Conservation (phyloP, 345 rosid species). For the Raphanus sativus region DNA sequence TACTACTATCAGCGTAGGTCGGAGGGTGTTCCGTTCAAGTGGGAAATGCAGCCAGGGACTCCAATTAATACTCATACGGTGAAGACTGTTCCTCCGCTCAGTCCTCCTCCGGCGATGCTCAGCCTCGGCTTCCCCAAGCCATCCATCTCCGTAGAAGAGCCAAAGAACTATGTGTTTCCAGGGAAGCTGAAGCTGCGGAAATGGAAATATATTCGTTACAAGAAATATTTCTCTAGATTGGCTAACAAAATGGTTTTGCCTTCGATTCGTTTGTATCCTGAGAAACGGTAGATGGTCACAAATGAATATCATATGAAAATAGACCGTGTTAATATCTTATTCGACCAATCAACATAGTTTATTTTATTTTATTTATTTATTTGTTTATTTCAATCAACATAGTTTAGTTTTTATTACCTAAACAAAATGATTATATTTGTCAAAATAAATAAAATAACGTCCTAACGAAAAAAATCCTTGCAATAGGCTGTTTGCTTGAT, state of each 20-base stretch:
- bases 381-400: too few relatives aligned
- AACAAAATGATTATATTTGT: neutral
- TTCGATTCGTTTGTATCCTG: slow-evolving; percentile 26
- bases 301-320: neutral
- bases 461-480: neutral
- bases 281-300: slow-evolving; percentile 11
- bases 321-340: neutral
- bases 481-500: too few relatives aligned
- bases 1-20: slow-evolving; percentile 36
- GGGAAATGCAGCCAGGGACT: slow-evolving; percentile 70
- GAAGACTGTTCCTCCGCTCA: slow-evolving; percentile 43
- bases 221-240: slow-evolving; percentile 27
- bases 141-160: slow-evolving; percentile 31
- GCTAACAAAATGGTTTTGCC: slow-evolving; percentile 28
- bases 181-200: slow-evolving; percentile 23
- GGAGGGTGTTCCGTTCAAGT: slow-evolving; percentile 55
- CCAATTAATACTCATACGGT: slow-evolving; percentile 38
- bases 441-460: neutral
- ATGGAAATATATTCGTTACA: slow-evolving; percentile 34
- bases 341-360: neutral
- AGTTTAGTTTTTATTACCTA: neutral
- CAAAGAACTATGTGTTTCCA: slow-evolving; percentile 27
- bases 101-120: slow-evolving; percentile 69
- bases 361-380: too few relatives aligned
- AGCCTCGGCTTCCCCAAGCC: slow-evolving; percentile 58